Evolutionary conservation across 352 stramenopile genomes (phyloP), one percentile per base, ranked within the genome.

Genomic region (Globisporangium middletonii): DNA sequence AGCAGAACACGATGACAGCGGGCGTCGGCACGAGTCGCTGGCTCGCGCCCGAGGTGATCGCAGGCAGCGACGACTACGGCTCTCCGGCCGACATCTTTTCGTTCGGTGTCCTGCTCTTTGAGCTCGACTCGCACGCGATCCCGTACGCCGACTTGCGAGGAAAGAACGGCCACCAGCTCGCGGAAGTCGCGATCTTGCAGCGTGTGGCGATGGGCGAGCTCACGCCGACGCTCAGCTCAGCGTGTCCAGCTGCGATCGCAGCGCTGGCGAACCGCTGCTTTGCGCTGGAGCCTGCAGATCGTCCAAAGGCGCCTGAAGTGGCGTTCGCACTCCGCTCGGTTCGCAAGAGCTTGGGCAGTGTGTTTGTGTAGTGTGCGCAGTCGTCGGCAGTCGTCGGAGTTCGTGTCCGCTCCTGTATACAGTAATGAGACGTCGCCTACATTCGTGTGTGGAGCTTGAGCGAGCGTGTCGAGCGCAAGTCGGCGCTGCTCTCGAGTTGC

Each of bases 51-150:
- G 62, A 68, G 51, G 57, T 64, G 13, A 53, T 87, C 27, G 44
- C 53, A 15, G 72, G 74, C 13, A 62, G 73, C 42, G 55, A 55
- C 18, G 81, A 67, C 49, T 89, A 89, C 57, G 72, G 77, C 37
- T 51, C 72, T 1, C 64, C 65, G 0, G 73, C 73, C 38, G 79
- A 89, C 37, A 71, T 89, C 5, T 89, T 78, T 33, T 78, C 77
- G 0, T 79, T 89, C n/a, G 79, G 79, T 0, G 72, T 82, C 1
- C 59, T 89, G 42, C 48, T 89, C 0, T 75, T 65, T 1, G 79
- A 89, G 50, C 63, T 89, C 46, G 76, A 89, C 47, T 74, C 71
- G 7, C 76, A 84, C 38, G 45, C 53, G 16, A 60, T 85, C 7
- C 79, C 77, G 16, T 88, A 88, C 57, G 67, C 73, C 1, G 43